Percentiles rank a stretch among this genome's conserved stretches.
phyloP scores from a whole-genome alignment of 495 filamentous ascomycete genomes.

The Podospora fimiseda region DNA sequence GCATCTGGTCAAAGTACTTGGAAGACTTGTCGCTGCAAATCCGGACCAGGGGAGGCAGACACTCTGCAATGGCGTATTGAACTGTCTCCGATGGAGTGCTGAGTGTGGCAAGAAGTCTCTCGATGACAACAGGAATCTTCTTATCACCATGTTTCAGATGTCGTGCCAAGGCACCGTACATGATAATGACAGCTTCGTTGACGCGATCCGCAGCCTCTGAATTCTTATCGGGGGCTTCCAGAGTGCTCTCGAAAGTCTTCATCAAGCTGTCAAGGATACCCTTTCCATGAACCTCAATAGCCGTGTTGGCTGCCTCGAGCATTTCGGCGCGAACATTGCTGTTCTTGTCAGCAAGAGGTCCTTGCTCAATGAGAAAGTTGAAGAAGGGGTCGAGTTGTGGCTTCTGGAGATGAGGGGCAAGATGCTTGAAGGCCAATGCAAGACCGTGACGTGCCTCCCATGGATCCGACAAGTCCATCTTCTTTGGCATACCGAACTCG shows the following conservation, averaged over 20 bases:
- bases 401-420: slow-evolving; percentile 62
- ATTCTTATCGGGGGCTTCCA: slow-evolving; percentile 74
- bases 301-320: slow-evolving; percentile 81
- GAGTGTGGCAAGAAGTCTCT: slow-evolving; percentile 74
- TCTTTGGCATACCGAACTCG: slow-evolving; percentile 86
- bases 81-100: slow-evolving; percentile 95
- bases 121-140: slow-evolving; percentile 77
- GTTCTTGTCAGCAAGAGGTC: slow-evolving; percentile 76
- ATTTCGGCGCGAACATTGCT: slow-evolving; percentile 73
- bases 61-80: slow-evolving; percentile 91
- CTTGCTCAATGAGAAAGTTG: slow-evolving; percentile 74
- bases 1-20: slow-evolving; percentile 71
- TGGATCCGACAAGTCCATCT: slow-evolving; percentile 73
- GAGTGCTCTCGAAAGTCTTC: slow-evolving; percentile 76
- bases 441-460: slow-evolving; percentile 89
- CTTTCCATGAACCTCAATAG: slow-evolving; percentile 74
- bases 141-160: slow-evolving; percentile 78
- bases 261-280: slow-evolving; percentile 81
- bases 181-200: slow-evolving; percentile 93
- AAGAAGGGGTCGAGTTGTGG: slow-evolving; percentile 68
- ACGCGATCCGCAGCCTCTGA: slow-evolving; percentile 74
- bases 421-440: slow-evolving; percentile 75
- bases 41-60: slow-evolving; percentile 80
- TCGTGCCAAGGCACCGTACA: slow-evolving; percentile 86
- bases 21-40: slow-evolving; percentile 67